These are phyloP conservation scores for Ustilago lituana DNA, from an alignment of 1,284 basidiomycete genomes.

Conservation along the genomic window DNA sequence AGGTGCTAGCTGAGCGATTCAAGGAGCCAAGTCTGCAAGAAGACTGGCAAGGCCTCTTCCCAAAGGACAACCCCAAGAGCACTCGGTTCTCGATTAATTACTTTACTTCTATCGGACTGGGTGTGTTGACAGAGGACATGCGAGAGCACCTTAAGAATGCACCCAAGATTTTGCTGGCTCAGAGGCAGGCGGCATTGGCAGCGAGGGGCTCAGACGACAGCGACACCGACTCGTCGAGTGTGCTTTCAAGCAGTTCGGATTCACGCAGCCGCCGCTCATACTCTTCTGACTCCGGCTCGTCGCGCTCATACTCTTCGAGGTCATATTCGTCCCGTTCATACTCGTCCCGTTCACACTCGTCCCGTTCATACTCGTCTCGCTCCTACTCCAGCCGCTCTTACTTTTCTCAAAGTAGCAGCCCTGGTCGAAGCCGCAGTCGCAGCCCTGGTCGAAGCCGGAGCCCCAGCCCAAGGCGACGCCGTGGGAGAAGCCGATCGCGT, in stretches of 20 bases:
- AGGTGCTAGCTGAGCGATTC: constrained; percentile 82
- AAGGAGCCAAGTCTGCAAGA: constrained; percentile 72
- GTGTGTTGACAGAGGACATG: constrained; percentile 93
- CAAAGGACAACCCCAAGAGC: constrained; percentile 92
- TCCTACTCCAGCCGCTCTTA: constrained; percentile 34
- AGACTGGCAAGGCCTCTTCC: constrained; percentile 87
- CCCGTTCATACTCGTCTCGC: constrained; percentile 33
- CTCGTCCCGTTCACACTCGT: constrained; percentile 26
- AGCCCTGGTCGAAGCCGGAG: constrained; percentile 9
- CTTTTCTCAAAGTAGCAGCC: constrained; percentile 17
- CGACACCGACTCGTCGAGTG: constrained; percentile 38
- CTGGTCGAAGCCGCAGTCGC: constrained; percentile 33
- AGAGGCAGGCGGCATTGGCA: constrained; percentile 73
- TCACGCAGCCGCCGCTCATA: constrained; percentile 36
- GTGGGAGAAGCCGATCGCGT: constrained; percentile 26
- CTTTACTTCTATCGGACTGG: constrained; percentile 86
- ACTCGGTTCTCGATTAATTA: constrained; percentile 98
- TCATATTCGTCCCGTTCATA: constrained; percentile 40
- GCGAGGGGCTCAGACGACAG: constrained; percentile 45
- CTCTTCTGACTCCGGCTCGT: constrained; percentile 37
- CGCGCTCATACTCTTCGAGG: constrained; percentile 28
- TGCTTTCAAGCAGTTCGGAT: constrained; percentile 30
- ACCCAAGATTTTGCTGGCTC: constrained; percentile 88
- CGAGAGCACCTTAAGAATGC: constrained; percentile 95
- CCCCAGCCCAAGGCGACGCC: constrained; percentile 10